Percentiles rank a stretch among this genome's conserved stretches.
Evolutionary conservation across 331 rosid species (phyloP).

Genomic region (Erythrophleum ivorense): DNA sequence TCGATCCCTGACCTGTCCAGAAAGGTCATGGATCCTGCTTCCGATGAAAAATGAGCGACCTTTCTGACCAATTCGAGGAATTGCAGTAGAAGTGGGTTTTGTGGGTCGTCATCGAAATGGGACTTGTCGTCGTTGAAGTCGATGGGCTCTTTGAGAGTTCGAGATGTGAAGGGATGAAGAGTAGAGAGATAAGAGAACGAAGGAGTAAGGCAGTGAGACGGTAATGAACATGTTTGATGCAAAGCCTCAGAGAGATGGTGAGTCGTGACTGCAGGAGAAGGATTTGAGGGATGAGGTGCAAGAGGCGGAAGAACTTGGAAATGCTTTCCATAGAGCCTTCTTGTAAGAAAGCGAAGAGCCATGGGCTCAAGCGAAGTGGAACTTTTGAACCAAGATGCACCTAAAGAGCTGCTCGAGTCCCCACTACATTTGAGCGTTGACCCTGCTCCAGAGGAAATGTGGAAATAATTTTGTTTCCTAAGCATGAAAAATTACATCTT

Average conservation of each 20-base stretch:
- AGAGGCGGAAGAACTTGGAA: slow-evolving; percentile 35
- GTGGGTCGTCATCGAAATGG: slow-evolving; percentile 25
- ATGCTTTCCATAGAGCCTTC: slow-evolving; percentile 28
- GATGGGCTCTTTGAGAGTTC: slow-evolving; percentile 29
- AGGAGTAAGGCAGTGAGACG: slow-evolving; percentile 23
- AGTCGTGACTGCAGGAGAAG: neutral
- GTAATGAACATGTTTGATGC: slow-evolving; percentile 60
- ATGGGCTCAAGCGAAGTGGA: slow-evolving; percentile 15
- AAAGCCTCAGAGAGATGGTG: slow-evolving; percentile 56
- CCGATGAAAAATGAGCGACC: slow-evolving; percentile 42
- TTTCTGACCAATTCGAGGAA: slow-evolving; percentile 59
- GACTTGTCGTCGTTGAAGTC: neutral
- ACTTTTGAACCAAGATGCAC: neutral
- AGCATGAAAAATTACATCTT: no score
- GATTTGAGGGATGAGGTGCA: neutral
- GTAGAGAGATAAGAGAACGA: slow-evolving; percentile 36
- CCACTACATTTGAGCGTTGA: no score
- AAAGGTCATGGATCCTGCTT: slow-evolving; percentile 54
- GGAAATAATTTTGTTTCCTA: no score
- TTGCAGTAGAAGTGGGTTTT: slow-evolving; percentile 41
- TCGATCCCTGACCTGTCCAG: slow-evolving; percentile 53
- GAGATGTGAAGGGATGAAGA: slow-evolving; percentile 40
- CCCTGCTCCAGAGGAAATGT: no score
- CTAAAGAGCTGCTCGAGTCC: neutral
- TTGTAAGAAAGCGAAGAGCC: slow-evolving; percentile 45